These are phyloP conservation scores for Acanthamoeba divionensis DNA, from an alignment of 208 protist species.

Conservation along the genomic window DNA sequence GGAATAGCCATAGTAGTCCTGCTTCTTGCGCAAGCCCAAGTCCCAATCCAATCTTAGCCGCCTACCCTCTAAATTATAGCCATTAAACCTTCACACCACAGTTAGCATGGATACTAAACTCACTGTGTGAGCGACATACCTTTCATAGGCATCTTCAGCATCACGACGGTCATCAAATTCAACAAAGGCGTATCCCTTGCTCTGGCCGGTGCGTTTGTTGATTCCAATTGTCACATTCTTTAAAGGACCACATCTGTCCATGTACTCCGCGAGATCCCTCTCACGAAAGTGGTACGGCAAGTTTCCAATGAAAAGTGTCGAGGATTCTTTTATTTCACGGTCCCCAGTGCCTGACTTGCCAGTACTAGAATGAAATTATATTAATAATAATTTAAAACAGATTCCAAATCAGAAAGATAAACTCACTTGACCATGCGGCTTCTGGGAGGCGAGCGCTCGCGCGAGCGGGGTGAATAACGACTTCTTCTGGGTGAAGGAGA, in stretches of 20 bases:
- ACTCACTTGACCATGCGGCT: not conserved
- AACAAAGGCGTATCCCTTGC: constrained; percentile 71
- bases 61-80: constrained; percentile 58
- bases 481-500: constrained; percentile 6
- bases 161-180: constrained; percentile 62
- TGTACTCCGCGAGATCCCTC: constrained; percentile 56
- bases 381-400: not conserved
- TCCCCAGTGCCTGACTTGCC: not conserved
- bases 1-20: constrained; percentile 29
- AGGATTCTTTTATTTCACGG: constrained; percentile 56
- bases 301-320: constrained; percentile 73
- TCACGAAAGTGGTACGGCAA: constrained; percentile 67
- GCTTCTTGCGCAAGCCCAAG: constrained; percentile 66
- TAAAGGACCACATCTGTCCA: constrained; percentile 62
- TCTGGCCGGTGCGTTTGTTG: constrained; percentile 65
- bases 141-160: constrained; percentile 62
- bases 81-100: constrained; percentile 55
- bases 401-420: not conserved
- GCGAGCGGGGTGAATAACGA: constrained; percentile 2
- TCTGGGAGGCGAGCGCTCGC: constrained; percentile 28
- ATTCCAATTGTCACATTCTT: constrained; percentile 64
- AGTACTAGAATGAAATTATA: not conserved
- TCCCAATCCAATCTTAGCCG: constrained; percentile 70
- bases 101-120: not conserved
- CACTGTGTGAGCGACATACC: constrained; percentile 41